Base-by-base conservation (phyloP, 352 stramenopile genomes). In the Globisporangium barbulae region DNA sequence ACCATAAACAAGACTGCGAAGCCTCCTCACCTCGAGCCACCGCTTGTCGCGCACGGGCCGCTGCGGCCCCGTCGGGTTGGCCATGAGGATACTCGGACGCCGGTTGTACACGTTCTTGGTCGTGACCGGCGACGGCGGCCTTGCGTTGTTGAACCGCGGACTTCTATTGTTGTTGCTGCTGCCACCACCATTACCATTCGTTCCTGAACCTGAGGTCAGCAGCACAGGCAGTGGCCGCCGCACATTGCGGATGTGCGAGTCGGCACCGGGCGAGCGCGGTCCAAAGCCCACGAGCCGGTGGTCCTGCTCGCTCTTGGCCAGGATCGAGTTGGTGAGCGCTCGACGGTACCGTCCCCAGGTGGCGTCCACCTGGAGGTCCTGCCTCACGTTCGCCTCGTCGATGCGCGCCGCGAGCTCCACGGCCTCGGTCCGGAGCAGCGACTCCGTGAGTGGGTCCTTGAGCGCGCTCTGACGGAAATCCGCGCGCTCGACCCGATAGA, bases 401-500 rank as follows among this genome's bases (percentile, higher is more conserved):
- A 84, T 74, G 7, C 81, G 74, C 12, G 70, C 67, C 5, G 66
- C 64, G 4, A 91, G 66, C 15, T 68, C 67, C 10, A 74, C 47
- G 0, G 74, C 71, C 61, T 89, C 81, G n/a, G 58, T 60, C 0
- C 77, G 68, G 13, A 91, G 59, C 9, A 77, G 52, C 21, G 79
- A 65, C n/a, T 90, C 81, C 0, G 76, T 85, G 30, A 70, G 52
- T 0, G 61, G 0, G 50, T 91, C 83, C 45, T 89, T 90, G 3
- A 90, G 69, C 13, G 85, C 61, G 37, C 75, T 79, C 55, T 90
- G 80, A 10, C 83, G 75, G 41, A 91, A 90, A 45, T 90, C 83
- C 2, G 80, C 70, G n/a, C 83, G 80, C 49, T 91, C 83, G 8
- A 91, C 61, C 10, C 81, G 77, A 56, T 89, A 91, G 50, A 91